Percentiles rank a stretch among this genome's conserved stretches.
Conservation (phyloP, 2,329 filamentous ascomycete genomes). For the Xylariales sp. region DNA sequence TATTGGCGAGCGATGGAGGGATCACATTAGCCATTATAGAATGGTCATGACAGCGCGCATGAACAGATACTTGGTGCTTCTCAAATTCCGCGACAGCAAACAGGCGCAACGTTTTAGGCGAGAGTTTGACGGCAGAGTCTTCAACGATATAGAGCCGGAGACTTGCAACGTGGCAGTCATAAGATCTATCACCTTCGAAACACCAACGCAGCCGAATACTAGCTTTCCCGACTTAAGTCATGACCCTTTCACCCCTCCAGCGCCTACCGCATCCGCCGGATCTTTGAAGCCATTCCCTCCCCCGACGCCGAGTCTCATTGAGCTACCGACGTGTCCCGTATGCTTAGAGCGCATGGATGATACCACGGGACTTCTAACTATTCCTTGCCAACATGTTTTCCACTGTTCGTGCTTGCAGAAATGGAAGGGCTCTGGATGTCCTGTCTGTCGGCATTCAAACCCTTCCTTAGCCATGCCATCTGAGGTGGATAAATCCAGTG, state of each 20-base stretch:
- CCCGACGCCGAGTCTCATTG: conserved; percentile 76
- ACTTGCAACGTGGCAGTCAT: conserved; percentile 94
- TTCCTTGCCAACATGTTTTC: conserved; percentile 95
- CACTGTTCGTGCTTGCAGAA: conserved; percentile 95
- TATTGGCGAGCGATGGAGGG: conserved; percentile 80
- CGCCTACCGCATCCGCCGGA: conserved; percentile 27
- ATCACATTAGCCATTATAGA: conserved; percentile 86
- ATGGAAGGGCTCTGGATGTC: conserved; percentile 91
- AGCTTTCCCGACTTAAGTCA: conserved; percentile 58
- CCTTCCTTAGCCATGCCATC: conserved; percentile 22
- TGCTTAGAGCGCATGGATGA: conserved; percentile 98
- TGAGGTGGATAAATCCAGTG: conserved; percentile 2
- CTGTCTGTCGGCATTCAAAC: conserved; percentile 85
- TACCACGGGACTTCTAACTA: conserved; percentile 89
- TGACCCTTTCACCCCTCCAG: conserved; percentile 57
- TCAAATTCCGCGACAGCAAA: conserved; percentile 80
- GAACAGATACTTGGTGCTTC: conserved; percentile 90
- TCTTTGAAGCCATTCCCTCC: conserved; percentile 57
- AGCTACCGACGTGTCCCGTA: conserved; percentile 92
- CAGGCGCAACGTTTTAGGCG: conserved; percentile 76
- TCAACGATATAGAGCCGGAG: conserved; percentile 91
- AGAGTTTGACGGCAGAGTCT: conserved; percentile 88
- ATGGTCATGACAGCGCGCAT: conserved; percentile 87
- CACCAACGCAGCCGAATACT: conserved; percentile 41
- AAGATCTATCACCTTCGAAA: conserved; percentile 83